These are phyloP conservation scores for Aegle marmelos DNA, from an alignment of 345 rosid species.

Conservation along the genomic window DNA sequence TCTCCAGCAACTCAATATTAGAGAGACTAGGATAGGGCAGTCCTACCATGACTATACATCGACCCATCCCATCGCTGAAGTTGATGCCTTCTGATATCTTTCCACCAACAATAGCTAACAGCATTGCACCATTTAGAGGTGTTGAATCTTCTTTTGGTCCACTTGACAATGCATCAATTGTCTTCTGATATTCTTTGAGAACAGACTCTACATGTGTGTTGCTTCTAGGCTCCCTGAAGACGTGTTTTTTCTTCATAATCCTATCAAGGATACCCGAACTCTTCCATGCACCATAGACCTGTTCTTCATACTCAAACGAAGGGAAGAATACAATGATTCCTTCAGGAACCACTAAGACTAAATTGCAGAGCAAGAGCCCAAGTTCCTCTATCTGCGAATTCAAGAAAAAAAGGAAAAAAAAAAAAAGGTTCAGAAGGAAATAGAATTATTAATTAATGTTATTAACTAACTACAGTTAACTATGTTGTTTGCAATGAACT, in stretches of 20 bases:
- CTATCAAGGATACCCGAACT: constrained; percentile 71
- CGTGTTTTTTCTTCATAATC: constrained; percentile 64
- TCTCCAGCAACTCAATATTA: constrained; percentile 79
- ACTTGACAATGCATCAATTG: constrained; percentile 36
- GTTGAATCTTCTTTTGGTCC: constrained; percentile 23
- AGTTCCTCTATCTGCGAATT: constrained; percentile 74
- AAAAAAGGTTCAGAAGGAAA: constrained; percentile 1
- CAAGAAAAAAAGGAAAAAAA: neutral
- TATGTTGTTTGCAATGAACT: constrained; percentile 2
- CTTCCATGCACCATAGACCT: constrained; percentile 77
- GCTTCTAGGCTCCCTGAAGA: constrained; percentile 88
- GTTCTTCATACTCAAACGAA: constrained; percentile 81
- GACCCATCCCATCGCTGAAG: constrained; percentile 93
- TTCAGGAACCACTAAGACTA: constrained; percentile 75
- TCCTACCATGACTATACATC: constrained; percentile 96
- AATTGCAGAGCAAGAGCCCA: constrained; percentile 79
- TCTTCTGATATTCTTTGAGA: constrained; percentile 79
- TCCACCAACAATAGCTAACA: constrained; percentile 92
- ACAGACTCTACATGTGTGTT: constrained; percentile 60
- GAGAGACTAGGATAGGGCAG: constrained; percentile 89
- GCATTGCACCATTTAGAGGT: constrained; percentile 65
- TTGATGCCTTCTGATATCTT: constrained; percentile 99
- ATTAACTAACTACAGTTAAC: neutral
- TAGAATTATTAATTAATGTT: neutral
- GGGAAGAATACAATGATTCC: constrained; percentile 94